Conservation (phyloP, 2,329 filamentous ascomycete genomes). For the Botrytis elliptica region DNA sequence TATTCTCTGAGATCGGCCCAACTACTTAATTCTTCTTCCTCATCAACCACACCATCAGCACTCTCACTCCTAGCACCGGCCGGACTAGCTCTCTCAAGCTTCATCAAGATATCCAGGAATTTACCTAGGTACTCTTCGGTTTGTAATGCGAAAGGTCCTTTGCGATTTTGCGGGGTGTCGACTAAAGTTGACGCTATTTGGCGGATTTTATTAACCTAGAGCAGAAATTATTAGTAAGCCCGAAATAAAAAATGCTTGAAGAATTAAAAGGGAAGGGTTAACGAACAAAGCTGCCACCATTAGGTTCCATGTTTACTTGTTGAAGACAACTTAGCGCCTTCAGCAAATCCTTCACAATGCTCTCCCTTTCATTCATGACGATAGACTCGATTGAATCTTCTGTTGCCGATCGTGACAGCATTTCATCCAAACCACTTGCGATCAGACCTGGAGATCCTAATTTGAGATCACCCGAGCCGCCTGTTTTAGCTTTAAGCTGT, state of each 20-base stretch:
- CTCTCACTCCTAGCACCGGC: constrained; percentile 44
- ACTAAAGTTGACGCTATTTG: constrained; percentile 80
- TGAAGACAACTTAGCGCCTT: constrained; percentile 73
- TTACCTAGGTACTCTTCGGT: constrained; percentile 70
- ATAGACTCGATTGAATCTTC: constrained; percentile 43
- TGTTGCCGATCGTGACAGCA: constrained; percentile 43
- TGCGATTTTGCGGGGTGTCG: constrained; percentile 55
- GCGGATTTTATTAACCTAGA: constrained; percentile 72
- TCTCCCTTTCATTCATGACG: constrained; percentile 74
- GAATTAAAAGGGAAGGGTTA: neutral
- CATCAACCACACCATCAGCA: constrained; percentile 52
- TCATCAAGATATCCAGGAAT: constrained; percentile 72
- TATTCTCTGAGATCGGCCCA: constrained; percentile 81
- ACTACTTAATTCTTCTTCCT: constrained; percentile 71
- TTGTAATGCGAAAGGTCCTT: constrained; percentile 52
- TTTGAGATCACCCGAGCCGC: constrained; percentile 8
- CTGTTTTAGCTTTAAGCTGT: constrained; percentile 41
- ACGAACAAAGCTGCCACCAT: constrained; percentile 62
- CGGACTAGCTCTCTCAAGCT: constrained; percentile 56
- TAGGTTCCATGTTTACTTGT: constrained; percentile 80
- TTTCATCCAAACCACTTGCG: constrained; percentile 33
- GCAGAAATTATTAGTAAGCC: constrained; percentile 20
- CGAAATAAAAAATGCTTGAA: neutral
- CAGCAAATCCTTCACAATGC: constrained; percentile 78
- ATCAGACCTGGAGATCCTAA: constrained; percentile 32